phyloP scores from a whole-genome alignment of 805 yeast genomes.

The Candida cerambycidarum region DNA sequence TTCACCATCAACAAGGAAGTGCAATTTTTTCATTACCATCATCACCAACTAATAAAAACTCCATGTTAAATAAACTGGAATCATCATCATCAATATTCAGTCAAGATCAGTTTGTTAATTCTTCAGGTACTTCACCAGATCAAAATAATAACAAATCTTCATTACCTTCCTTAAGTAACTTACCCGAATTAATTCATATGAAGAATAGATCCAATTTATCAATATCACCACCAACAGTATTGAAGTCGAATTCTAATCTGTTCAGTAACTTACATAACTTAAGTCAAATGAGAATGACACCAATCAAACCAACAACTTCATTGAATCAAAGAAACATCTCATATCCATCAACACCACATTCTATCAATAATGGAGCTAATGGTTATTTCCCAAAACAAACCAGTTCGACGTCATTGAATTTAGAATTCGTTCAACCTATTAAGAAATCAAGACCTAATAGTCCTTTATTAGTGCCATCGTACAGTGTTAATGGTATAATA shows the following conservation, averaged over 20 bases:
- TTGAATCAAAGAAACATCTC: conserved; percentile 11
- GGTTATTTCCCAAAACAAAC: conserved; percentile 22
- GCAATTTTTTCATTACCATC: conserved; percentile 31
- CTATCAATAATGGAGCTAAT: conserved; percentile 11
- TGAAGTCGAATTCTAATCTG: conserved; percentile 10
- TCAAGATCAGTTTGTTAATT: conserved; percentile 24
- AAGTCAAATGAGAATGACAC: conserved; percentile 42
- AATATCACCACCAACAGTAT: conserved; percentile 5
- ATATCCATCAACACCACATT: conserved; percentile 24
- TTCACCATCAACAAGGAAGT: conserved; percentile 18
- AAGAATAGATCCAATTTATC: conserved; percentile 14
- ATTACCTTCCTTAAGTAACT: conserved; percentile 29
- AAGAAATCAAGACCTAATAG: conserved; percentile 52
- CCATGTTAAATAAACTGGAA: conserved; percentile 23
- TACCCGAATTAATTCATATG: conserved; percentile 34
- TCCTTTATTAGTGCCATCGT: conserved; percentile 23
- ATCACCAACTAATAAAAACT: conserved; percentile 23
- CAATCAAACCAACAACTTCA: conserved; percentile 27
- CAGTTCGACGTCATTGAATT: conserved; percentile 34
- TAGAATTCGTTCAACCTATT: conserved; percentile 32
- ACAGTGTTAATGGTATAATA: conserved; percentile 17
- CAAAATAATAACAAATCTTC: conserved; percentile 9
- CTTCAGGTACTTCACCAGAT: conserved; percentile 39
- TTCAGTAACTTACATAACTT: conserved; percentile 20
- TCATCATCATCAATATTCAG: conserved; percentile 31